Conservation (phyloP, 305 asterid species). For the Fraxinus greggii region DNA sequence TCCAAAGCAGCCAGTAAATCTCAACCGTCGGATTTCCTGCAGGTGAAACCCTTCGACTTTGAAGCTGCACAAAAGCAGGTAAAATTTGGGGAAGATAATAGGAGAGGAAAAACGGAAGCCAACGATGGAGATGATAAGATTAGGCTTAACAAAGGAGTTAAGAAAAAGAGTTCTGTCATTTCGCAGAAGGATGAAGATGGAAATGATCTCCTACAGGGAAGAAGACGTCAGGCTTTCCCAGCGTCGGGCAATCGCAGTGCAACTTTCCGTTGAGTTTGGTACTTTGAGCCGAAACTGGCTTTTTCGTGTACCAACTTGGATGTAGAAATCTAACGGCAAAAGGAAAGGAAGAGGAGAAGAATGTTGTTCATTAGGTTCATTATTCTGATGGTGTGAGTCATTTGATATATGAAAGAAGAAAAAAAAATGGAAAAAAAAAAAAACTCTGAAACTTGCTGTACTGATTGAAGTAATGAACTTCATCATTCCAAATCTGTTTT, state of each 20-base stretch:
- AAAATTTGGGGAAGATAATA: constrained; percentile 46
- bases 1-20: constrained; percentile 32
- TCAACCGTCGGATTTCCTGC: constrained; percentile 32
- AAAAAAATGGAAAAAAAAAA: neutral
- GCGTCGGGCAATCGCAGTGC: constrained; percentile 91
- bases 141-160: constrained; percentile 32
- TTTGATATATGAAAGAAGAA: neutral
- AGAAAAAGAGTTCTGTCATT: constrained; percentile 36
- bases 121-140: constrained; percentile 29
- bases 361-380: neutral
- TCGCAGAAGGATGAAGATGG: constrained; percentile 39
- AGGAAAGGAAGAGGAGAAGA: neutral
- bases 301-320: constrained; percentile 16
- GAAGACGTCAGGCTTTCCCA: constrained; percentile 92
- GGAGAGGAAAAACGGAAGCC: constrained; percentile 18
- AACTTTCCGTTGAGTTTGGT: constrained; percentile 53
- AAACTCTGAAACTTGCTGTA: neutral
- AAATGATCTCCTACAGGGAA: constrained; percentile 57
- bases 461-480: neutral
- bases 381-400: neutral
- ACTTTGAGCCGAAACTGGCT: neutral
- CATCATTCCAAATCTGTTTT: neutral
- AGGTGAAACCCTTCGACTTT: constrained; percentile 69
- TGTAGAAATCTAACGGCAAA: constrained; percentile 11
- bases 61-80: constrained; percentile 67